Evolutionary conservation across 352 stramenopile species (phyloP), one percentile per base, ranked within the genome.

Genomic region (Elongisporangium senticosum): DNA sequence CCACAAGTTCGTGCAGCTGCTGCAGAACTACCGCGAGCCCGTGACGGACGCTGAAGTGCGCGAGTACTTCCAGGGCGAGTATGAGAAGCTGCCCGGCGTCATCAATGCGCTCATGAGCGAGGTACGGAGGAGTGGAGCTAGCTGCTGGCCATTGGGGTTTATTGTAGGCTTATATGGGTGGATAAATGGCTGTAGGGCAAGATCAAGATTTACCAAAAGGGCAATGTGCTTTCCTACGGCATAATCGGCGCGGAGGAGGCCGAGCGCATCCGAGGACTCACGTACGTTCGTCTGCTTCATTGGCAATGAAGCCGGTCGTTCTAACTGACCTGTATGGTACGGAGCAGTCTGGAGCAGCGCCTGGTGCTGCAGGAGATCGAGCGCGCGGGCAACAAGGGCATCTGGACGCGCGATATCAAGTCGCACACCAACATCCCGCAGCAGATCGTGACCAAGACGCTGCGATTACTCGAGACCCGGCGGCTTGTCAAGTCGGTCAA

Each of bases 381-480:
- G 72, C 85, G 90, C 59, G 80, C 94, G 21, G 95, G 93, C 26
- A 98, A 99, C 77, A 98, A 98, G 72, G 97, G 97, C 51, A 98
- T 99, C 67, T 99, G 97, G 97, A 99, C 96, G 24, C 92, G 97
- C 54, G 96, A 99, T 65, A 98, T 99, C 68, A 97, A 98, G 77
- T 86, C 89, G n/a, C 83, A 98, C 51, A 99, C 97, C 21, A 98
- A 98, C 63, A 97, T 99, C 58, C 93, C 97, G 56, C 87, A 97
- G 86, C 89, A 98, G 70, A 97, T 97, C 59, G 82, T 99, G 56
- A 98, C 89, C 48, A 99, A 99, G 74, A 98, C 97, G 60, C 93
- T 99, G 69, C 98, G 98, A 66, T 74, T 97, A 65, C 72, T 99
- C 23, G 97, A 99, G 72, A 90, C 85, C 56, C 89, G 97, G 11